Conservation (phyloP, 331 rosid species). For the Spiraea crenata region DNA sequence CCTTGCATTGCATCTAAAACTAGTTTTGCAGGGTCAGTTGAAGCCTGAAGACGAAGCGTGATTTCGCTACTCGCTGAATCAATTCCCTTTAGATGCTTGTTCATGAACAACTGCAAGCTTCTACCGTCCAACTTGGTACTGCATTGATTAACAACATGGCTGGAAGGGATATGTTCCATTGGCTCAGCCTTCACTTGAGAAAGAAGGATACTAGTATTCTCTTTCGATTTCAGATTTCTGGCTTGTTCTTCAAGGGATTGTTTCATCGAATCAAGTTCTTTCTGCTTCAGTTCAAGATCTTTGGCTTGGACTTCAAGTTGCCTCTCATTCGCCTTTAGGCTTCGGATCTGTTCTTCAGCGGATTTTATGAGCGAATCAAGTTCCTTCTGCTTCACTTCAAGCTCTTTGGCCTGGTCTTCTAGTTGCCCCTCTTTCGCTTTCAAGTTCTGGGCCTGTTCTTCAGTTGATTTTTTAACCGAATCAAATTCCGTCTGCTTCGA, state of each 20-base stretch:
- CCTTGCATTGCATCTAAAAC: slow-evolving; percentile 12
- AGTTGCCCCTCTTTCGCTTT: neutral
- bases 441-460: neutral
- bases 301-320: neutral
- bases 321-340: neutral
- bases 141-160: neutral
- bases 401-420: neutral
- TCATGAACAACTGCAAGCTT: slow-evolving; percentile 27
- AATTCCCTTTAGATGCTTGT: slow-evolving; percentile 15
- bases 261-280: slow-evolving; percentile 1
- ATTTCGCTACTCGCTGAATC: slow-evolving; percentile 20
- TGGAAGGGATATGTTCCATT: neutral
- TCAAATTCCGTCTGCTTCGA: slow-evolving; percentile 21
- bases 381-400: too few species aligned
- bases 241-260: too few species aligned
- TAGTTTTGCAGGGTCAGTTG: slow-evolving; percentile 30
- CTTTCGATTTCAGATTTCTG: neutral
- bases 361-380: slow-evolving; percentile 4
- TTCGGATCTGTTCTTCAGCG: too few species aligned
- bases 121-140: neutral
- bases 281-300: too few species aligned
- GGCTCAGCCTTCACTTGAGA: slow-evolving; percentile 18
- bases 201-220: slow-evolving; percentile 6
- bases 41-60: slow-evolving; percentile 18
- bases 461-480: slow-evolving; percentile 19